Base-by-base conservation (phyloP, 176 grass and related monocot species). In the Triticum timopheevii region DNA sequence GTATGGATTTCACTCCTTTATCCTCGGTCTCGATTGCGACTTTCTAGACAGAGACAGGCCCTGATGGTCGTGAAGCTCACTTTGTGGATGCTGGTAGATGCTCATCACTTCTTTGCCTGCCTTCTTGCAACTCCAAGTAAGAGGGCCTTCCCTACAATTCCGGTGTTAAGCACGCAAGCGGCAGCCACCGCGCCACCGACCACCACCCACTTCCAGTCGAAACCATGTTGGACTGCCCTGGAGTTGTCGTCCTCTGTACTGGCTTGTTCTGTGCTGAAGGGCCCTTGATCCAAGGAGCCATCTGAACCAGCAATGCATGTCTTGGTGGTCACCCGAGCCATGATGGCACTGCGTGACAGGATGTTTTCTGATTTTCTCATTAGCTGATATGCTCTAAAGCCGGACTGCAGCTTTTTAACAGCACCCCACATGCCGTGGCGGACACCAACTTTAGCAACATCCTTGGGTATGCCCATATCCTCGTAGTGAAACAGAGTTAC, bases 351-450 rank as follows among this genome's bases (percentile, higher is more conserved):
- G 38, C 78, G 85, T 38, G 96, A 98, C 35, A 86, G 80, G 69
- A 77, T 82, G 56, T 68, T 80, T 36, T 92, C 93, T 52, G 81
- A 54, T 45, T 45, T 62, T 75, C 90, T 91, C 66, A 85, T 87
- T 65, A 85, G 73, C 85, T 99, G 97, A 73, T 99, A 99, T 6
- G 89, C 86, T 89, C 97, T 90, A 78, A 99, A 91, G 13, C 97
- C 97, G 3, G 92, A 90, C 61, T 99, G 97, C 66, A 99, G 82
- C 75, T 90, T 99, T 82, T 96, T 94, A 15, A 99, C 94, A 68
- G 97, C 97, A 76, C 93, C 93, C 97, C 97, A 99, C 97, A 99
- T 99, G 25, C 97, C 94, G 3, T 99, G 97, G 22, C 94, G 97
- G 30, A 99, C 92, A 45, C 92, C 89, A 44, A 99, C 80, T 72